Percentiles rank a stretch among this genome's conserved stretches.
phyloP scores from a whole-genome alignment of 2,329 filamentous ascomycete species.

The Phialophora verrucosa region DNA sequence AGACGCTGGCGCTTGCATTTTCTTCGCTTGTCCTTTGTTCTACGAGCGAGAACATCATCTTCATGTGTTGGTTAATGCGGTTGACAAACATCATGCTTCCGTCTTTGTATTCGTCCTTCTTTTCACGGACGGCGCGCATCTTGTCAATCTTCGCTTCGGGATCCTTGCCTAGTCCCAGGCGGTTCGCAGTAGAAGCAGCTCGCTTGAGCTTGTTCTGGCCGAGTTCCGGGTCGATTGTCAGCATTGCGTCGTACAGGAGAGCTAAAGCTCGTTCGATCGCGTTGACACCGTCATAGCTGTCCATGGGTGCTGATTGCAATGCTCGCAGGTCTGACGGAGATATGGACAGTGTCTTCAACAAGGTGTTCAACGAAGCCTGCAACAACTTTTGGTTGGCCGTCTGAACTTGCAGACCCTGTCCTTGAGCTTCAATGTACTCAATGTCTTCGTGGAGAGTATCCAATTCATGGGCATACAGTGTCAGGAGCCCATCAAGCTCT shows the following conservation, averaged over 20 bases:
- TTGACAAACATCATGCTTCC: slow-evolving; percentile 79
- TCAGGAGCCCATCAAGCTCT: slow-evolving; percentile 91
- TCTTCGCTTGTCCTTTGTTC: slow-evolving; percentile 72
- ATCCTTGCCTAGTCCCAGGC: slow-evolving; percentile 59
- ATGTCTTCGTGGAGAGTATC: slow-evolving; percentile 97
- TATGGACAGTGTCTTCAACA: slow-evolving; percentile 92
- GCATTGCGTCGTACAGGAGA: slow-evolving; percentile 87
- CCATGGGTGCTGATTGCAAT: slow-evolving; percentile 74
- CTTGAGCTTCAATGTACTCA: slow-evolving; percentile 95
- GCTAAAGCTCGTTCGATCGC: slow-evolving; percentile 79
- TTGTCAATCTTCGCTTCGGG: slow-evolving; percentile 76
- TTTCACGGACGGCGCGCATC: slow-evolving; percentile 93
- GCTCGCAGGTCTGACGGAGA: slow-evolving; percentile 75
- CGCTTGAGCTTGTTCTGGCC: slow-evolving; percentile 60
- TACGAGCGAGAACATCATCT: slow-evolving; percentile 76
- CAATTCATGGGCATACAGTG: slow-evolving; percentile 91
- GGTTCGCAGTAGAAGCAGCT: slow-evolving; percentile 49
- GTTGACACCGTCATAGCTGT: slow-evolving; percentile 71
- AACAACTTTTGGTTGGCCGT: slow-evolving; percentile 95
- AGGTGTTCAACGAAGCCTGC: slow-evolving; percentile 82
- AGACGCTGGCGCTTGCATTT: slow-evolving; percentile 53
- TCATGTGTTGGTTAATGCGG: slow-evolving; percentile 80
- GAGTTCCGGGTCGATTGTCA: slow-evolving; percentile 86
- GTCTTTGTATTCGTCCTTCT: slow-evolving; percentile 83
- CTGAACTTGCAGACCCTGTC: slow-evolving; percentile 94